Evolutionary conservation across 768 basidiomycete species (phyloP).

Genomic region (Tylopilus plumbeoviolaceoides): DNA sequence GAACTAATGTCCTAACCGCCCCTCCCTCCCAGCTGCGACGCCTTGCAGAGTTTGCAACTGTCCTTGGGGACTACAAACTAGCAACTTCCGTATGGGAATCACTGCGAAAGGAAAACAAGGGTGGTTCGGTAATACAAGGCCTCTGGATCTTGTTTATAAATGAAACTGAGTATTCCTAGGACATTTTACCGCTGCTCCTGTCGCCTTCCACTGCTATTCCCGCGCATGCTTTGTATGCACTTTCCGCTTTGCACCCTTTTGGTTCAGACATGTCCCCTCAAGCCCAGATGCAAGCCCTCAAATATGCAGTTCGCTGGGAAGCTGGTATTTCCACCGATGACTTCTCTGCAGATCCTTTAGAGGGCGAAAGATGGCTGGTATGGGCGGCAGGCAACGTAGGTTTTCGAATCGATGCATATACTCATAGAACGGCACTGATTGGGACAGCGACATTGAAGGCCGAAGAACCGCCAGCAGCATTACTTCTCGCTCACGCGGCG

Average conservation of each 20-base stretch:
- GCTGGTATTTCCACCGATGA: constrained; percentile 53
- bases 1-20: constrained; percentile 18
- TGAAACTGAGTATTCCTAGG: constrained; percentile 42
- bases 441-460: constrained; percentile 45
- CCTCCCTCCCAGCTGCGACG: constrained; percentile 72
- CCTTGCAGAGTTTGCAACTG: constrained; percentile 94
- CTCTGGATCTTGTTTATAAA: background rate
- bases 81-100: constrained; percentile 84
- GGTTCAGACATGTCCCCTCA: constrained; percentile 50
- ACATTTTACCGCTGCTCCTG: constrained; percentile 73
- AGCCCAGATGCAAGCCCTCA: constrained; percentile 64
- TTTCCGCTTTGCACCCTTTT: constrained; percentile 44
- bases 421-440: constrained; percentile 22
- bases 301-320: constrained; percentile 76
- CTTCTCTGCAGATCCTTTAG: constrained; percentile 53
- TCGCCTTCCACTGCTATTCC: constrained; percentile 60
- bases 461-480: constrained; percentile 76
- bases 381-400: constrained; percentile 81
- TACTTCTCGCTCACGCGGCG: constrained; percentile 80
- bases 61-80: constrained; percentile 85
- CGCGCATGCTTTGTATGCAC: constrained; percentile 58
- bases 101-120: constrained; percentile 79
- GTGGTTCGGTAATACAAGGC: constrained; percentile 62
- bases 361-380: constrained; percentile 83
- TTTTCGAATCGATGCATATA: constrained; percentile 12